Evolutionary conservation across 352 stramenopile genomes (phyloP).

Genomic region (Globisporangium viniferum): DNA sequence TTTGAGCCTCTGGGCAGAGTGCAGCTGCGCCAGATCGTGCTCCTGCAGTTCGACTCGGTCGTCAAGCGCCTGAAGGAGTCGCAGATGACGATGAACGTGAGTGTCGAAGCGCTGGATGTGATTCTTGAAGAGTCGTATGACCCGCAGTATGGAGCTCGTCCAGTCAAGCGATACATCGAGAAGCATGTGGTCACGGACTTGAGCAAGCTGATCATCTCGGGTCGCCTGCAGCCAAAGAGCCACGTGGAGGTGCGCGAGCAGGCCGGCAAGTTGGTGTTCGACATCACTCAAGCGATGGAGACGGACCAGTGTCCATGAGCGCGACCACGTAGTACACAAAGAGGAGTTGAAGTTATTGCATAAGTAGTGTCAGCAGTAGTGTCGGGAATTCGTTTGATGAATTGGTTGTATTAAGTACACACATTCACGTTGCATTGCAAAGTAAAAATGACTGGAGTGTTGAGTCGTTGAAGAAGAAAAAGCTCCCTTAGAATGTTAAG

Average conservation of each 20-base stretch:
- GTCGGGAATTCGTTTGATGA: neutral
- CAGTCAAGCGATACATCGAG: slow-evolving; percentile 96
- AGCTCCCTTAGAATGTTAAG: slow-evolving; percentile 47
- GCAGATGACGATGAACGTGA: slow-evolving; percentile 69
- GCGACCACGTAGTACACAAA: neutral
- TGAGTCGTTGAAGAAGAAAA: neutral
- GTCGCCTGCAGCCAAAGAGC: slow-evolving; percentile 55
- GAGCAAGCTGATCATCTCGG: slow-evolving; percentile 67
- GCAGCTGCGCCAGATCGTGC: slow-evolving; percentile 91
- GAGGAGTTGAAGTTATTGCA: neutral
- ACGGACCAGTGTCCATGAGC: slow-evolving; percentile 15
- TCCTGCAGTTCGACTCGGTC: slow-evolving; percentile 90
- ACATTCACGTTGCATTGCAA: neutral
- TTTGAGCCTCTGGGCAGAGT: slow-evolving; percentile 91
- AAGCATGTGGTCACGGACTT: slow-evolving; percentile 91
- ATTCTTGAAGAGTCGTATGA: slow-evolving; percentile 93
- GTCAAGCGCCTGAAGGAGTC: slow-evolving; percentile 69
- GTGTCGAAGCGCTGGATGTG: slow-evolving; percentile 82
- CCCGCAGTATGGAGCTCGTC: slow-evolving; percentile 92
- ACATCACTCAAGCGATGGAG: slow-evolving; percentile 42
- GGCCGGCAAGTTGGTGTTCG: slow-evolving; percentile 46
- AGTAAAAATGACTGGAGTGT: neutral
- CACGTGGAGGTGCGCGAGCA: slow-evolving; percentile 58
- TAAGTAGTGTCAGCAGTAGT: neutral
- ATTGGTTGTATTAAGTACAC: neutral